Evolutionary conservation across 2,329 filamentous ascomycete species (phyloP), one percentile per base, ranked within the genome.

Genomic region (Hirsutella minnesotensis): DNA sequence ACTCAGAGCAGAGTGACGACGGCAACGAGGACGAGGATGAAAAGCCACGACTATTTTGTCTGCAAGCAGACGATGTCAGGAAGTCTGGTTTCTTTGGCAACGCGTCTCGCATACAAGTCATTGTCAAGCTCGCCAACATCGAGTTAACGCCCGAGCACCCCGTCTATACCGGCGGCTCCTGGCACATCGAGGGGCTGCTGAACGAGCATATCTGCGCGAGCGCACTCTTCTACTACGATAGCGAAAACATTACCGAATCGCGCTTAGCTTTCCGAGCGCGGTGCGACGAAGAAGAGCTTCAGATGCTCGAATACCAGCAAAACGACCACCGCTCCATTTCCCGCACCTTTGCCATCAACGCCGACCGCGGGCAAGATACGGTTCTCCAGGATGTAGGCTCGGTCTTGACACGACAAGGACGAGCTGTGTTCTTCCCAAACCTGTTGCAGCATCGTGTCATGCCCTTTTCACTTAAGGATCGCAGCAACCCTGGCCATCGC

Each of bases 141-240:
- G 67, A 79, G 22, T 64, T 83, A 1, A 75, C 69, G 0, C 79
- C 79, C 0, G 71, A 75, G 16, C 68, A 75, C 2, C 73, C 78
- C 0, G 52, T 53, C 0, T 82, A 77, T 47, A 56, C 60, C 0
- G 71, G 71, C 15, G 74, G 74, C 0, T 60, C 58, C 1, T 79
- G 74, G 69, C 74, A 78, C 48, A 52, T 75, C 2, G 75, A 78
- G 47, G 73, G 75, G 16, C 61, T 63, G 47, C 49, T 68, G 8
- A 83, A 83, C 50, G 79, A 84, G 56, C 73, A 72, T 47, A 81
- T 85, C 31, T 71, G 69, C 48, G 77, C 77, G 0, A 78, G 77
- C 0, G 73, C 78, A 0, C 60, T 83, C 16, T 79, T 78, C 57
- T 79, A 79, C 55, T 76, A 76, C 49, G 73, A 79, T 46, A 61